Evolutionary conservation across 805 yeast genomes (phyloP), one percentile per base, ranked within the genome.

Genomic region (Grigorovia yakushimaensis): DNA sequence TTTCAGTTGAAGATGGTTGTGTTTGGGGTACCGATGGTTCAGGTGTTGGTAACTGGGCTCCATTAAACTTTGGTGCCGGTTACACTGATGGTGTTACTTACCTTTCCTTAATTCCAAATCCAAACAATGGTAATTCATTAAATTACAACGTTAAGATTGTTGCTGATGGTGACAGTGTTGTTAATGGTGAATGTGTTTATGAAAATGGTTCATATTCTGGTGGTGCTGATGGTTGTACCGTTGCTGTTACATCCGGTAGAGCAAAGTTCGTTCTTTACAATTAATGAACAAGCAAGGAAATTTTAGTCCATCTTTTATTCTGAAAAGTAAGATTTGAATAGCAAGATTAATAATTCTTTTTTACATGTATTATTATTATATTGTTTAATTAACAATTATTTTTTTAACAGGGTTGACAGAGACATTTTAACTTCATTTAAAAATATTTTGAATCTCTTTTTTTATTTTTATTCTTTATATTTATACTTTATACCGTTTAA

Each of bases 31-130:
- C 79, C 48, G 60, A 73, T 10, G 88, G 88, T 53, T 75, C 89
- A 40, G 85, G 84, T 63, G 68, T 84, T 55, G 98, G 98, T 74
- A 91, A 91, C 87, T 91, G 96, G 97, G 95, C 98, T 55, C 98
- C 98, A 62, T 75, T 91, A 57, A 85, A 83, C 72, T 77, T 93
- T 60, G 98, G 98, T 69, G 91, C 97, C 48, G 97, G 98, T 64
- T 75, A 75, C 72, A 74, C 86, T 53, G 54, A 56, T 47, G 85
- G 86, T 54, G 73, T 80, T 60, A 73, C 95, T 49, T 89, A 88
- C 79, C 71, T 91, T 60, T 87, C 96, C 13, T 73, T 91, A 69
- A 88, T 88, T 71, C 96, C 96, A 70, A 91, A 91, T 74, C 96
- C 97, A 63, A 88, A 89, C 81, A 87, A 87, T 78, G 55, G 63